Evolutionary conservation across 2,329 filamentous ascomycete species (phyloP), one percentile per base, ranked within the genome.

Genomic region (Calycina marina): DNA sequence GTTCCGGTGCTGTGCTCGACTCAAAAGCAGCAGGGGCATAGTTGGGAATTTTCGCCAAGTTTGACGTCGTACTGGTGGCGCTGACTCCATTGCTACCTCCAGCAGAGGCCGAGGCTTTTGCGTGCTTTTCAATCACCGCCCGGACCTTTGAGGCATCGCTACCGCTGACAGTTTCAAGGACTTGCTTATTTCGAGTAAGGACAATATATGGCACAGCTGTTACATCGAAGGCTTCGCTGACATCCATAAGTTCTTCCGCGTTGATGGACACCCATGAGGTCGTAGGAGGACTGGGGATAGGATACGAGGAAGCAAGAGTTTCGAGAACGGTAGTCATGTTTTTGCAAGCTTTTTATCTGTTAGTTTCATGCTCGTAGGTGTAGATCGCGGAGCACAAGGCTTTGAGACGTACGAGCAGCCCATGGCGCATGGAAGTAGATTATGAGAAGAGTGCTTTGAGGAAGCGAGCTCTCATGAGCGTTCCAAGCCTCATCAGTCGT

Each of bases 371-470:
- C n/a, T n/a, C n/a, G n/a, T n/a, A n/a, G n/a, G n/a, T n/a, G n/a
- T n/a, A n/a, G n/a, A n/a, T n/a, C n/a, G n/a, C n/a, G n/a, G n/a
- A n/a, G n/a, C n/a, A n/a, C n/a, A n/a, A n/a, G n/a, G n/a, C n/a
- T n/a, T n/a, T 28, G 30, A 16, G 25, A 47, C 43, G 36, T 90
- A 90, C 38, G 85, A 29, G 27, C 85, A 17, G 90, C 90, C 90
- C 90, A 98, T 44, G 86, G 81, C 13, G 90, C 85, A 56, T 96
- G 81, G 66, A 98, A 98, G 55, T 86, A 94, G 52, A 93, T 72
- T 51, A 94, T 67, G 41, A 88, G 67, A 38, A 94, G 72, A 11
- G 80, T 72, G 11, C 75, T 69, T 2, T 77, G 52, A 8, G 81
- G 70, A 10, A 86, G 65, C 25, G 72, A 65, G 40, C 66, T 63